Evolutionary conservation across 2,329 filamentous ascomycete genomes (phyloP).

Genomic region (Diaporthe citriasiana): DNA sequence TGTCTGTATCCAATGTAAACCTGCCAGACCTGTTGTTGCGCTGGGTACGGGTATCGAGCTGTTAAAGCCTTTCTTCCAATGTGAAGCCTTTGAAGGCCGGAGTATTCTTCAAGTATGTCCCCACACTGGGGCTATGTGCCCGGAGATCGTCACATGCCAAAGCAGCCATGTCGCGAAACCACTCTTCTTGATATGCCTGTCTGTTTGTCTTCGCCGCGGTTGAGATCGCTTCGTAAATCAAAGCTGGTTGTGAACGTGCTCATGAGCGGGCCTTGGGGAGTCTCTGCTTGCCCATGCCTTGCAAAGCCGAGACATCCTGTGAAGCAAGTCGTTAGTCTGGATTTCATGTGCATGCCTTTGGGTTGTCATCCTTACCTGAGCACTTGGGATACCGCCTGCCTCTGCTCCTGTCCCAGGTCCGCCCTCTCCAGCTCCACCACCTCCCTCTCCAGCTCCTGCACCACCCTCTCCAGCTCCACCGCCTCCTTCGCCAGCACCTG

Average conservation of each 20-base stretch:
- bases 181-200: not conserved
- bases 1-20: not conserved
- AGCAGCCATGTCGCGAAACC: not conserved
- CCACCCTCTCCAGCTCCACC: not conserved
- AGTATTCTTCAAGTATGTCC: not conserved
- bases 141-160: not conserved
- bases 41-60: constrained; percentile 21
- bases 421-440: not conserved
- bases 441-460: constrained; percentile 2
- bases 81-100: not conserved
- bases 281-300: constrained; percentile 35
- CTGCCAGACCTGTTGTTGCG: constrained; percentile 7
- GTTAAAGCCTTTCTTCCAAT: not conserved
- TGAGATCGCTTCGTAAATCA: not conserved
- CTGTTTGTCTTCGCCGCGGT: not conserved
- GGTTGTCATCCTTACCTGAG: constrained; percentile 12
- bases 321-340: not conserved
- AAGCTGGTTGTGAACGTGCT: not conserved
- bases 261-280: constrained; percentile 19
- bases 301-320: constrained; percentile 19
- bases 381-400: not conserved
- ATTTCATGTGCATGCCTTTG: not conserved
- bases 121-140: not conserved
- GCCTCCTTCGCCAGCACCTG: constrained; percentile 6
- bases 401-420: not conserved